Conservation (phyloP, 202 grass and related monocot genomes). For the Elaeis oleifera region DNA sequence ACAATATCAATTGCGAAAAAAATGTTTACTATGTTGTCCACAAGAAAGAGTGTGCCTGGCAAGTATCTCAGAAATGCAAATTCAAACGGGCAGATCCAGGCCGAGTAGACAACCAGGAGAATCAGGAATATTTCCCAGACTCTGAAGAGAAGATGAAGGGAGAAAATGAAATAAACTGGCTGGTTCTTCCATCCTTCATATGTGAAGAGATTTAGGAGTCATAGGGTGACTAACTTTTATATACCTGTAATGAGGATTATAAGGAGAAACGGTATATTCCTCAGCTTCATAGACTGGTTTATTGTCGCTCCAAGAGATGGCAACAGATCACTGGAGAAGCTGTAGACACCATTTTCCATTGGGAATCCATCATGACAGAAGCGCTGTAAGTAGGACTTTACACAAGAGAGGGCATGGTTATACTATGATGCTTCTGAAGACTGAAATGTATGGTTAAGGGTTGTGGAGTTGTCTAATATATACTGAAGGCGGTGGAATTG, state of each 20-base stretch:
- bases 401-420: neutral
- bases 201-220: too few relatives aligned
- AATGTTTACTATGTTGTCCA: conserved; percentile 52
- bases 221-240: neutral
- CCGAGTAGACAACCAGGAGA: conserved; percentile 55
- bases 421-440: neutral
- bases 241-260: conserved; percentile 46
- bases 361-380: conserved; percentile 3
- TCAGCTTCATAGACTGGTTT: conserved; percentile 19
- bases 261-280: conserved; percentile 38
- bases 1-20: conserved; percentile 52
- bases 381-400: neutral
- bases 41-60: conserved; percentile 35
- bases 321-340: conserved; percentile 28
- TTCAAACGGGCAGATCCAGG: conserved; percentile 63
- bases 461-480: neutral
- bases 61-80: conserved; percentile 61
- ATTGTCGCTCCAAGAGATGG: conserved; percentile 36
- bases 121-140: conserved; percentile 54
- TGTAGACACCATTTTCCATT: neutral
- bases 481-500: conserved; percentile 1
- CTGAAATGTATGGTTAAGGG: neutral
- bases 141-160: conserved; percentile 19
- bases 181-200: too few relatives aligned
- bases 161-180: too few relatives aligned